Conservation (phyloP, 2,329 filamentous ascomycete genomes). For the Corinectria fuckeliana region DNA sequence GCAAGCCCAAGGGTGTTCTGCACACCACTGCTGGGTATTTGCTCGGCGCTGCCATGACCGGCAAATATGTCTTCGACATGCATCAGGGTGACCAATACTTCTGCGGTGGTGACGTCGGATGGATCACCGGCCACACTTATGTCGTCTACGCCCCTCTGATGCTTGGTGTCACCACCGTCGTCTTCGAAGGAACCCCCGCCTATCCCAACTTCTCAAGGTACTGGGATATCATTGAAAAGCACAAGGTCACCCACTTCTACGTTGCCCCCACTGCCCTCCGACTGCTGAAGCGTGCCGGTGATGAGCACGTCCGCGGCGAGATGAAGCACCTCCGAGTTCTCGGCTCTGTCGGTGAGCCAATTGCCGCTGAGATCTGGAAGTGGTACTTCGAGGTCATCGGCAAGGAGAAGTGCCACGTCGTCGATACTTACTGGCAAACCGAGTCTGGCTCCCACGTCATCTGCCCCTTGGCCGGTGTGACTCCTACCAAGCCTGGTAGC, state of each 20-base stretch:
- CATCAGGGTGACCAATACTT: constrained; percentile 94
- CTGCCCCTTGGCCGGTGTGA: constrained; percentile 88
- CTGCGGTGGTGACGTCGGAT: constrained; percentile 97
- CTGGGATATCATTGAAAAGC: constrained; percentile 97
- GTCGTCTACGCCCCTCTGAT: constrained; percentile 96
- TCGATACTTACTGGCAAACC: constrained; percentile 99
- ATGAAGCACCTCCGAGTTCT: constrained; percentile 91
- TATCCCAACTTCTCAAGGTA: constrained; percentile 98
- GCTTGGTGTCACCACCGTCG: constrained; percentile 90
- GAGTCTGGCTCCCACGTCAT: constrained; percentile 98
- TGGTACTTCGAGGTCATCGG: constrained; percentile 98
- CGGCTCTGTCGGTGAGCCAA: constrained; percentile 95
- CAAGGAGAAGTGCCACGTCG: constrained; percentile 89
- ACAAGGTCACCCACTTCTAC: constrained; percentile 97
- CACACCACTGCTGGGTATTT: constrained; percentile 96
- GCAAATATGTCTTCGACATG: constrained; percentile 99
- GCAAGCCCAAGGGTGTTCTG: constrained; percentile 99
- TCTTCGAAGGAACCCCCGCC: constrained; percentile 96
- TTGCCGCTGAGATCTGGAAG: constrained; percentile 98
- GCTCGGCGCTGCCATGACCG: constrained; percentile 89
- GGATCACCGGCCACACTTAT: constrained; percentile 99
- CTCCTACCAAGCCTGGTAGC: constrained; percentile 94
- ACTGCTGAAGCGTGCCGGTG: constrained; percentile 91
- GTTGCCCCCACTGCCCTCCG: constrained; percentile 94
- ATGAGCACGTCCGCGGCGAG: constrained; percentile 87